Evolutionary conservation across 208 protist species (phyloP).

Genomic region (Lotmaria passim): DNA sequence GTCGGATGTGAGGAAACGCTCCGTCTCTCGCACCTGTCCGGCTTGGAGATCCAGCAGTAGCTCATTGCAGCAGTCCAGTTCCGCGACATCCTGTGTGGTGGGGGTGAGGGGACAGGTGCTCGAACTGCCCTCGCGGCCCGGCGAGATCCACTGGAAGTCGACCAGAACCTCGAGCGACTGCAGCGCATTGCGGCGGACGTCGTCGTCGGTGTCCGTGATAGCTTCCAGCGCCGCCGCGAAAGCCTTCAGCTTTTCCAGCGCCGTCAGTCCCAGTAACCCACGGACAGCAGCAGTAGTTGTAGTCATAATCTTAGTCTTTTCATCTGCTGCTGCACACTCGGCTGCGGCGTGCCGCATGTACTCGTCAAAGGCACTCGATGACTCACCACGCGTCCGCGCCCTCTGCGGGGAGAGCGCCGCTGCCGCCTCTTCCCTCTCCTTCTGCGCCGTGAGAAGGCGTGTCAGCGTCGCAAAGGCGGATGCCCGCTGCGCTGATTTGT

Average conservation of each 20-base stretch:
- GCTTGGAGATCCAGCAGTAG: conserved; percentile 12
- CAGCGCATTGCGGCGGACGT: conserved; percentile 63
- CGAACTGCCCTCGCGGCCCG: not conserved
- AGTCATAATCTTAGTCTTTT: too few species aligned
- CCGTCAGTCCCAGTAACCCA: conserved; percentile 30
- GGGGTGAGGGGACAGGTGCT: not conserved
- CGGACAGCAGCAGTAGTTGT: not conserved
- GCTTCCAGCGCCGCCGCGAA: conserved; percentile 71
- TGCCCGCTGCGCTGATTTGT: conserved; percentile 62
- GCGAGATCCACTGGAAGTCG: conserved; percentile 36
- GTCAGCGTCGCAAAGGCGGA: conserved; percentile 64
- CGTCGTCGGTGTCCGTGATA: conserved; percentile 75
- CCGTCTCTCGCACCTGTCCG: not conserved
- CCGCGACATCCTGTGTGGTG: conserved; percentile 16
- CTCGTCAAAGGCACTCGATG: conserved; percentile 24
- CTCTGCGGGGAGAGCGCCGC: conserved; percentile 4
- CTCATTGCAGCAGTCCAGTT: conserved; percentile 25
- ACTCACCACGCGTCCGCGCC: not conserved
- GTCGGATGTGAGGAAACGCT: not conserved
- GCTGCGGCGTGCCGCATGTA: conserved; percentile 25
- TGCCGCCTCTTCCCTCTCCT: conserved; percentile 19
- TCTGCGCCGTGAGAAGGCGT: conserved; percentile 37
- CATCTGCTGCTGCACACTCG: not conserved
- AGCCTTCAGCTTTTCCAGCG: conserved; percentile 57
- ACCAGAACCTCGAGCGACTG: conserved; percentile 43